Conservation (phyloP, 2,329 filamentous ascomycete genomes). For the Trichophyton schoenleinii region DNA sequence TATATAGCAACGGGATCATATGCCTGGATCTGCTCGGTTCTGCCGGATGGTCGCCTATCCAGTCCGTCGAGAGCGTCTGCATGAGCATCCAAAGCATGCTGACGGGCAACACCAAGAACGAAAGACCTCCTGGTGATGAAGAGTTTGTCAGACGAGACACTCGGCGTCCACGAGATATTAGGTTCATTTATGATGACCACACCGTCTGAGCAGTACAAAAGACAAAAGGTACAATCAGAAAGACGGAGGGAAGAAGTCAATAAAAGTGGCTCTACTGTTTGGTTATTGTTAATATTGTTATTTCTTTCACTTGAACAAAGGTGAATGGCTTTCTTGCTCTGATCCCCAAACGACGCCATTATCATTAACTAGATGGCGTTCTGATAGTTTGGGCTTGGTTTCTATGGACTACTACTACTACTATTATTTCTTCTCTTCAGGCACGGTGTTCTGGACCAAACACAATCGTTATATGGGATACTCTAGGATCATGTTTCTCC, state of each 20-base stretch:
- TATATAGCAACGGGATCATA: conserved; percentile 98
- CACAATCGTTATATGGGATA: background rate
- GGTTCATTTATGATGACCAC: conserved; percentile 89
- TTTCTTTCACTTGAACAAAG: background rate
- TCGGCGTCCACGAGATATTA: conserved; percentile 71
- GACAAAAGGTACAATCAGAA: background rate
- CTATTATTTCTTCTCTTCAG: background rate
- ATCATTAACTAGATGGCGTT: background rate
- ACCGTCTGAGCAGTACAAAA: background rate
- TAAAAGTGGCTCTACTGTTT: no score
- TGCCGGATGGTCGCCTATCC: conserved; percentile 89
- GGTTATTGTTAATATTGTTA: no score
- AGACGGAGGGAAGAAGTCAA: background rate
- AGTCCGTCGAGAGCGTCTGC: conserved; percentile 92
- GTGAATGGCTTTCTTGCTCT: background rate
- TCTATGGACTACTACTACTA: background rate
- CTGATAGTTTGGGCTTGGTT: background rate
- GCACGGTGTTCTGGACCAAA: background rate
- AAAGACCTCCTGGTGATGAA: conserved; percentile 78
- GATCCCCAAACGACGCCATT: background rate
- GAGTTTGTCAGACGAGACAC: conserved; percentile 76
- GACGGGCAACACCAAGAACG: conserved; percentile 83
- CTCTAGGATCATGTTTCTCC: background rate
- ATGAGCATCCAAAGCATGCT: conserved; percentile 98
- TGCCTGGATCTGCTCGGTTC: conserved; percentile 83